Conservation (phyloP, 192 early-diverging fungal genomes). For the Umbelopsis ramanniana region DNA sequence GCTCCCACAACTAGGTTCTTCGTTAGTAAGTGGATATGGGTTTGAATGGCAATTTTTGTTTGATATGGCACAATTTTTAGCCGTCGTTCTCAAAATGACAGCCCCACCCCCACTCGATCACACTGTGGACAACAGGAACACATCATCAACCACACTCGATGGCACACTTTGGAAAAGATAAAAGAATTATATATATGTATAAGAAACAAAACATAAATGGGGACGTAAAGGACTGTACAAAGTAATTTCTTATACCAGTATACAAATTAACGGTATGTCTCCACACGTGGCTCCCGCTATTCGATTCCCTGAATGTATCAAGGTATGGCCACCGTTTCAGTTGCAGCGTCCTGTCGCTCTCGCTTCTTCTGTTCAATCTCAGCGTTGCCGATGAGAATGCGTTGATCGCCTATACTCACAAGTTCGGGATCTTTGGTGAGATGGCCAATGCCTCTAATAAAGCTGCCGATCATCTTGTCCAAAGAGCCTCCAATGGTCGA, state of each 20-base stretch:
- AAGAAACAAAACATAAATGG: no score
- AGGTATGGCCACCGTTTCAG: not conserved
- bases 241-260: no score
- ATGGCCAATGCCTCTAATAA: slow-evolving; percentile 5
- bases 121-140: not conserved
- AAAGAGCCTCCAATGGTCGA: slow-evolving; percentile 12
- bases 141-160: no score
- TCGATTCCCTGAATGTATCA: not conserved
- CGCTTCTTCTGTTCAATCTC: slow-evolving; percentile 16
- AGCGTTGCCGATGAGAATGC: not conserved
- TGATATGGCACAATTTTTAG: slow-evolving; percentile 16
- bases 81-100: not conserved
- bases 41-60: not conserved
- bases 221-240: no score
- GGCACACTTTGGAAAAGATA: no score
- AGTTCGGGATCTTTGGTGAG: not conserved
- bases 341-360: not conserved
- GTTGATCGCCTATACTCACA: not conserved
- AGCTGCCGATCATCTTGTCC: not conserved
- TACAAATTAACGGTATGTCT: no score
- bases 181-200: no score
- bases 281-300: no score
- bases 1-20: slow-evolving; percentile 1
- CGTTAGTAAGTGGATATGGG: not conserved
- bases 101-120: not conserved